These are phyloP conservation scores for Chernovozyma sophiae-reginae DNA, from an alignment of 1,139 yeast genomes.

Conservation along the genomic window DNA sequence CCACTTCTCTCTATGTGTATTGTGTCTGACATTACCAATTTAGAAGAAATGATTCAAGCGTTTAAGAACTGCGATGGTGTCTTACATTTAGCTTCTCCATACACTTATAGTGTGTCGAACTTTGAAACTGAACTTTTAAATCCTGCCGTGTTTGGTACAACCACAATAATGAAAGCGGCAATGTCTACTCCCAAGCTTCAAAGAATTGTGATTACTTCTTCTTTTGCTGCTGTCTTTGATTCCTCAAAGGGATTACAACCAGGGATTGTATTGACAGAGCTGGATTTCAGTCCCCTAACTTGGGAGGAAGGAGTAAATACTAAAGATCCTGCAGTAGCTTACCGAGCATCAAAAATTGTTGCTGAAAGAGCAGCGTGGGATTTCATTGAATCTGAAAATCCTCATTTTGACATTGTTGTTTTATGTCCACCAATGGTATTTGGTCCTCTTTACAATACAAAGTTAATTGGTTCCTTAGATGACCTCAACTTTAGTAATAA, in stretches of 20 bases:
- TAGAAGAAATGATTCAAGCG: background rate
- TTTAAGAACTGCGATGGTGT: slow-evolving; percentile 23
- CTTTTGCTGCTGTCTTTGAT: slow-evolving; percentile 23
- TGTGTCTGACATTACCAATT: background rate
- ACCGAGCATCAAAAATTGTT: slow-evolving; percentile 9
- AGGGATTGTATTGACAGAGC: slow-evolving; percentile 8
- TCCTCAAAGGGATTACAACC: slow-evolving; percentile 22
- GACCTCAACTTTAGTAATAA: slow-evolving; percentile 18
- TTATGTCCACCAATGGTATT: slow-evolving; percentile 17
- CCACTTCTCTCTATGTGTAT: background rate
- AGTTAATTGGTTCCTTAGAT: slow-evolving; percentile 11
- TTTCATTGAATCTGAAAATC: slow-evolving; percentile 9
- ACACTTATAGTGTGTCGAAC: slow-evolving; percentile 22
- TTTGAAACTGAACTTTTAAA: slow-evolving; percentile 25
- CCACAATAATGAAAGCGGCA: slow-evolving; percentile 26
- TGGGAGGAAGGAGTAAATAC: slow-evolving; percentile 22
- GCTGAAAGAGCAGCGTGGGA: slow-evolving; percentile 14
- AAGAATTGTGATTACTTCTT: slow-evolving; percentile 52
- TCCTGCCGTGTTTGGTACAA: slow-evolving; percentile 35
- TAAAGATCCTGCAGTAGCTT: slow-evolving; percentile 15
- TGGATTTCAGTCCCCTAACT: slow-evolving; percentile 8
- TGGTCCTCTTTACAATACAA: slow-evolving; percentile 24
- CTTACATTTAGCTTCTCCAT: slow-evolving; percentile 34
- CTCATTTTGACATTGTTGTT: slow-evolving; percentile 12
- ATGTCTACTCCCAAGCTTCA: slow-evolving; percentile 45